Percentiles rank a stretch among this genome's conserved stretches.
phyloP scores from a whole-genome alignment of 768 basidiomycete species.

The Boletellus ananiceps region DNA sequence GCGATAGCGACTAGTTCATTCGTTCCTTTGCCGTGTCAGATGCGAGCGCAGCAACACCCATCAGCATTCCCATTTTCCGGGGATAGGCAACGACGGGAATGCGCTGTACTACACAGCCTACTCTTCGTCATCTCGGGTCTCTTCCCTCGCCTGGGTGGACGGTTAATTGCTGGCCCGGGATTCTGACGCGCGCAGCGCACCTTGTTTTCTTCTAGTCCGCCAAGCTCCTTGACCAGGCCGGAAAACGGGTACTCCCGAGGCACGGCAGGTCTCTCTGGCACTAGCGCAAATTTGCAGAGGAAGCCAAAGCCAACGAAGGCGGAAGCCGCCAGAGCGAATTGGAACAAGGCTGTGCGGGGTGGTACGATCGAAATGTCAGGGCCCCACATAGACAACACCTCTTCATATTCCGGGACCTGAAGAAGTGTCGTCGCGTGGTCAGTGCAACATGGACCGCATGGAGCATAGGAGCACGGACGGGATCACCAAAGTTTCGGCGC shows the following conservation, averaged over 20 bases:
- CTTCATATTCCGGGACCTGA: conserved; percentile 78
- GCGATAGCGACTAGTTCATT: background rate
- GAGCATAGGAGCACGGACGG: conserved; percentile 43
- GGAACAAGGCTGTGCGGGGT: conserved; percentile 56
- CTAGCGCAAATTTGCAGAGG: conserved; percentile 48
- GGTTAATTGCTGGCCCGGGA: conserved; percentile 4
- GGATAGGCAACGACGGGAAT: background rate
- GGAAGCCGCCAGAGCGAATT: conserved; percentile 56
- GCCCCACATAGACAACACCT: conserved; percentile 83
- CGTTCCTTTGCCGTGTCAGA: background rate
- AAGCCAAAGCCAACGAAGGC: conserved; percentile 65
- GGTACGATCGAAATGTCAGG: conserved; percentile 66
- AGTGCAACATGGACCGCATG: background rate
- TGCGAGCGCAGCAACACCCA: background rate
- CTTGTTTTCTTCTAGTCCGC: conserved; percentile 75
- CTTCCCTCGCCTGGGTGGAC: conserved; percentile 34
- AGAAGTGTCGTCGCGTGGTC: conserved; percentile 13
- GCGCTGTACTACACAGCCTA: conserved; percentile 19
- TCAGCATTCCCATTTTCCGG: conserved; percentile 1
- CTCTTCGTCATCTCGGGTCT: conserved; percentile 30
- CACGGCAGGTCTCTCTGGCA: conserved; percentile 60
- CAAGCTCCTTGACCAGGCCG: conserved; percentile 73
- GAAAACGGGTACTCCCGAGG: conserved; percentile 74
- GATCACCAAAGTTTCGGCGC: conserved; percentile 78
- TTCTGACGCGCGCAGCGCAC: conserved; percentile 34